These are phyloP conservation scores for Leishmania tropica DNA, from an alignment of 208 protist genomes.

Conservation along the genomic window DNA sequence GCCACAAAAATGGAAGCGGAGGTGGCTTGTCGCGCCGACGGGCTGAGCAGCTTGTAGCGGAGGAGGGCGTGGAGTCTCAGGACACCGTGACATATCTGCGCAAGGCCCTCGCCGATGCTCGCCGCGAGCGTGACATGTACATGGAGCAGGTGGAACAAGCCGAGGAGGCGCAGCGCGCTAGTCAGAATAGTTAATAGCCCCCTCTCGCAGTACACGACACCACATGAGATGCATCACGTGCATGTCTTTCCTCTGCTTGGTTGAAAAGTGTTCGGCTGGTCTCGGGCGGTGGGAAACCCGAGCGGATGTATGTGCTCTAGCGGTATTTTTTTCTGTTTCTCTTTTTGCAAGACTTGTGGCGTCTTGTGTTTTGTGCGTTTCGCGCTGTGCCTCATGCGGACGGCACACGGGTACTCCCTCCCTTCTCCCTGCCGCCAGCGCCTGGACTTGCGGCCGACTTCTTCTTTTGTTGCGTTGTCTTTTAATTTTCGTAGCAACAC, in stretches of 20 bases:
- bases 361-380: neutral
- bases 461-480: neutral
- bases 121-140: slow-evolving; percentile 58
- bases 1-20: neutral
- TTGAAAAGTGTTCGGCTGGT: neutral
- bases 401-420: neutral
- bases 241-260: neutral
- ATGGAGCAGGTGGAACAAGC: slow-evolving; percentile 36
- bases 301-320: neutral
- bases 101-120: slow-evolving; percentile 51
- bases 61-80: slow-evolving; percentile 47
- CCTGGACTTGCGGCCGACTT: neutral
- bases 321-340: slow-evolving; percentile 1
- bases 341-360: slow-evolving; percentile 2
- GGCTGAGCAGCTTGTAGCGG: slow-evolving; percentile 27
- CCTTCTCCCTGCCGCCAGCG: neutral
- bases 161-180: slow-evolving; percentile 19
- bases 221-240: neutral
- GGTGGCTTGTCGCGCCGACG: slow-evolving; percentile 21
- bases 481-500: neutral
- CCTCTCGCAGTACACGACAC: neutral
- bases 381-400: neutral
- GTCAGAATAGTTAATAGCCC: too few relatives aligned
- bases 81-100: slow-evolving; percentile 56
- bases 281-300: neutral